These are phyloP conservation scores for Colletotrichum spaethianum DNA, from an alignment of 2,329 filamentous ascomycete genomes.

Conservation along the genomic window DNA sequence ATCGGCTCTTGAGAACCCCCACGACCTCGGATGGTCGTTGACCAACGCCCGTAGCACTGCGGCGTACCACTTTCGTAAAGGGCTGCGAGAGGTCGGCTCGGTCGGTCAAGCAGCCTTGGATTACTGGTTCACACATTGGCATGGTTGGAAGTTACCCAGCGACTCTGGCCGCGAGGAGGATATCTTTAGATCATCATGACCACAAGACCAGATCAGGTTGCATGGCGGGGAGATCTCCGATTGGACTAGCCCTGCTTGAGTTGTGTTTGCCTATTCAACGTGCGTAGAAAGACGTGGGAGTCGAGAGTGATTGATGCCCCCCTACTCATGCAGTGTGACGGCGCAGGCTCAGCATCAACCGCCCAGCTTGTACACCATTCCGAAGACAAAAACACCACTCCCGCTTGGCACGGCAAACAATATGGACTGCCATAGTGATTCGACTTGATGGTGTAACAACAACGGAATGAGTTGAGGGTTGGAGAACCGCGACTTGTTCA, in stretches of 20 bases:
- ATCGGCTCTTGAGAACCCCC: background rate
- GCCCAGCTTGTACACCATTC: background rate
- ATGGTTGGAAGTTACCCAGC: background rate
- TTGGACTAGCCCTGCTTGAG: constrained; percentile 18
- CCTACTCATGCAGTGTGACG: constrained; percentile 20
- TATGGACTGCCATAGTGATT: background rate
- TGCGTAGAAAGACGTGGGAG: constrained; percentile 7
- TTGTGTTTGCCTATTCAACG: constrained; percentile 30
- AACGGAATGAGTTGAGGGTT: too few species aligned
- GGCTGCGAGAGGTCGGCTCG: background rate
- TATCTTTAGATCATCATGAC: constrained; percentile 22
- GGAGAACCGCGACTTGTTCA: background rate
- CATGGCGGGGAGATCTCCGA: constrained; percentile 23
- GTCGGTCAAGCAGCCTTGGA: background rate
- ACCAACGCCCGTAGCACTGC: background rate
- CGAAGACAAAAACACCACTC: background rate
- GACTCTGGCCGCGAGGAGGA: background rate
- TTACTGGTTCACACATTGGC: background rate
- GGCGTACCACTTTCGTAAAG: background rate
- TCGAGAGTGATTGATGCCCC: background rate
- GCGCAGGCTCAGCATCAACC: constrained; percentile 9
- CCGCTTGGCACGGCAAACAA: background rate
- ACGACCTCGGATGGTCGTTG: background rate
- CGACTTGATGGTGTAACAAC: background rate
- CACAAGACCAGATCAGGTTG: background rate